Base-by-base conservation (phyloP, 2,329 filamentous ascomycete species). In the Fusarium drepaniforme region DNA sequence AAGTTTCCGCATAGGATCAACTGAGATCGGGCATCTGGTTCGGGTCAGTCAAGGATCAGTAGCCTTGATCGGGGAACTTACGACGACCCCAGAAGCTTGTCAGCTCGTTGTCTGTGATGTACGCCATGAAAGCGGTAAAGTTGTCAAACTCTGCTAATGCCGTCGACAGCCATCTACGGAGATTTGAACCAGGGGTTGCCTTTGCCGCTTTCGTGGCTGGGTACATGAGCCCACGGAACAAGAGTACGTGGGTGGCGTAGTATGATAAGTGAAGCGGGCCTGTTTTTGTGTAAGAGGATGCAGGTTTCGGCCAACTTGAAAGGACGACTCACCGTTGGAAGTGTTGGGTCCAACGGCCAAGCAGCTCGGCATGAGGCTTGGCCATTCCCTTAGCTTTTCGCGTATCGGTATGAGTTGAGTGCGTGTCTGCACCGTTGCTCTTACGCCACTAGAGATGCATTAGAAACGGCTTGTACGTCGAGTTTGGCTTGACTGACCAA, bases 1-100 rank as follows among this genome's bases (percentile, higher is more conserved):
- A 87, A 87, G 72, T 88, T 87, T 18, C 85, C 85, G 42, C 84
- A 85, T 0, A 87, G 79, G 5, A 87, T 86, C 1, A 88, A 77
- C 66, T 88, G 85, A 9, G 85, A 86, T 16, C 86, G 82, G 23
- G 76, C 79, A 68, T 83, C 81, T 80, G 9, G 9, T 3, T 37
- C 33, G 38, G 38, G 63, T 75, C 21, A 76, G 64, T 44, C 8
- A 13, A 35, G 33, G 38, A 33, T 44, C 11, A 6, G 15, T 15
- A 28, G 21, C 4, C 37, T 16, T 60, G 62, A 66, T 38, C 33
- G 21, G 30, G n/a, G 11, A 61, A 84, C 84, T 75, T 80, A 86
- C 85, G 83, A 16, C 85, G 82, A 23, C 84, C 83, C 85, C 85
- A 87, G 71, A 86, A 87, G 4, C 84, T 82, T 33, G 82, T 80